phyloP scores from a whole-genome alignment of 202 grass and related monocot species.

The Cymbopogon flexuosus region DNA sequence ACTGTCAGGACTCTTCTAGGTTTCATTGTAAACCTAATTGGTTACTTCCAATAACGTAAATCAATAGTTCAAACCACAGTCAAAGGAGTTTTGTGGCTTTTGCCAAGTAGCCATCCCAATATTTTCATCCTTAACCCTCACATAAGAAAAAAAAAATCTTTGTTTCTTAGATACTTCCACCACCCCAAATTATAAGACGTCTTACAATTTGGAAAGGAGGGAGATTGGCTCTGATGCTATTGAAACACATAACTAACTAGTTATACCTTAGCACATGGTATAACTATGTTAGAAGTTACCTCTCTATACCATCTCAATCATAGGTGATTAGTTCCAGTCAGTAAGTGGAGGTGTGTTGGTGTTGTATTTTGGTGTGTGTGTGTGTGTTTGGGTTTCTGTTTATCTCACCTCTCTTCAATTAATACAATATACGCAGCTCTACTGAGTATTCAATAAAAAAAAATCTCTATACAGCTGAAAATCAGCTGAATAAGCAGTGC shows the following conservation, averaged over 20 bases:
- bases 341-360: too few species aligned
- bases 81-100: not conserved
- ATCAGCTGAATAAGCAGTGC: not conserved
- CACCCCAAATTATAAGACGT: too few species aligned
- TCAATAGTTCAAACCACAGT: not conserved
- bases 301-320: too few species aligned
- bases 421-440: too few species aligned
- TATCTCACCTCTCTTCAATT: too few species aligned
- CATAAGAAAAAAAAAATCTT: not conserved
- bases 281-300: not conserved
- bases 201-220: not conserved
- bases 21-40: not conserved
- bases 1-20: slow-evolving; percentile 5
- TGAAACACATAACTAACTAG: not conserved
- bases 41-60: not conserved
- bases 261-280: not conserved
- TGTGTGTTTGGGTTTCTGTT: too few species aligned
- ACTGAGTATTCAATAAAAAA: too few species aligned
- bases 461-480: not conserved
- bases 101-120: not conserved
- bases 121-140: not conserved
- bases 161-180: not conserved
- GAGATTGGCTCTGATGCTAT: not conserved
- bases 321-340: too few species aligned
- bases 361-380: too few species aligned